A percentile compares a stretch with the other conserved stretches of the same genome.
phyloP scores from a whole-genome alignment of 345 rosid species.

The Nephelium lappaceum region DNA sequence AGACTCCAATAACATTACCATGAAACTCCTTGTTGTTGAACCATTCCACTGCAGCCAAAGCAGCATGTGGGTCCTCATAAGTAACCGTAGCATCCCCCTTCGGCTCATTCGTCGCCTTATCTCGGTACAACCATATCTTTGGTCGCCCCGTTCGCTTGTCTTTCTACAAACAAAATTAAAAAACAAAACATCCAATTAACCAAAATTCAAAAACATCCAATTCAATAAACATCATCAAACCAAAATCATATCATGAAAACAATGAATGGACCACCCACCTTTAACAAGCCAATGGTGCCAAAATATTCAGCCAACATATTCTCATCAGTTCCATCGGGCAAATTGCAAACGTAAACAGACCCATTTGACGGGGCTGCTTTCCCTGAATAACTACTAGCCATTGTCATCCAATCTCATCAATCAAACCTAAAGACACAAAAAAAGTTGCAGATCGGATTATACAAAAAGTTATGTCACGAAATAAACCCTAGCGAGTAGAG shows the following conservation, averaged over 20 bases:
- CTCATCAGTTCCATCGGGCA: constrained; percentile 87
- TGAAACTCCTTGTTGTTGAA: constrained; percentile 95
- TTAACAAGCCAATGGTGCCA: constrained; percentile 91
- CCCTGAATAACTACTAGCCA: constrained; percentile 67
- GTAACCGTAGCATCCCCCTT: constrained; percentile 98
- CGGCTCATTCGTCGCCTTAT: constrained; percentile 85
- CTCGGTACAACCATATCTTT: constrained; percentile 89
- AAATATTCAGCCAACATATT: constrained; percentile 88
- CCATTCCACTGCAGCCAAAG: constrained; percentile 97
- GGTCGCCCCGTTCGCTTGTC: constrained; percentile 94
- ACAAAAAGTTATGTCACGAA: no score
- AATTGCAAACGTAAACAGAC: constrained; percentile 83
- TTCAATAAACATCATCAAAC: no score
- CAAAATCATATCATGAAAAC: no score
- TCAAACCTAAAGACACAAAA: not conserved
- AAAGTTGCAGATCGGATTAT: not conserved
- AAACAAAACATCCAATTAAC: not conserved
- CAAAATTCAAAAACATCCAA: not conserved
- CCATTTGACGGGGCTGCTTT: constrained; percentile 67
- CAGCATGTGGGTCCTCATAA: constrained; percentile 98
- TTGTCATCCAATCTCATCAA: constrained; percentile 59
- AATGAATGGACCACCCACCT: constrained; percentile 46
- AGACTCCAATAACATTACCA: constrained; percentile 78
- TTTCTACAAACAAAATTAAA: constrained; percentile 40
- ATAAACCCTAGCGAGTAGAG: no score